Conservation (phyloP, 78 protist species). For the Dictyostelium citrinum region DNA sequence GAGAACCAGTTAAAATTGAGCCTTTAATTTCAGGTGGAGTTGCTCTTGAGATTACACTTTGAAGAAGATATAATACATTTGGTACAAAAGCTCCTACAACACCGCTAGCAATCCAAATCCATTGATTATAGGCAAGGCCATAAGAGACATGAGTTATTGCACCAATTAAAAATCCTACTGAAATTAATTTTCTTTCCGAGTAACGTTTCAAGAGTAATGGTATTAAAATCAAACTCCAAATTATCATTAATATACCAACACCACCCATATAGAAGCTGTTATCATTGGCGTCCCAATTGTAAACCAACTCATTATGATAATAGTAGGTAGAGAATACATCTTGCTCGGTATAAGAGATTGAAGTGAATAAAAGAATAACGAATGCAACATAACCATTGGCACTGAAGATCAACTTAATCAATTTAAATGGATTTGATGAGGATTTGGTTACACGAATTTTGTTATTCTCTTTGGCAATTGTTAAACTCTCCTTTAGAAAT, state of each 20-base stretch:
- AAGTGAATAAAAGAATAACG: background rate
- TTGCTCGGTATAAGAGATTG: background rate
- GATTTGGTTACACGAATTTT: background rate
- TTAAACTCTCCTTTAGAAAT: background rate
- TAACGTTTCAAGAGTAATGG: background rate
- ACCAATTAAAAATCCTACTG: background rate
- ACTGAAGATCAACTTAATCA: background rate
- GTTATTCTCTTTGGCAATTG: background rate
- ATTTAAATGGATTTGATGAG: background rate
- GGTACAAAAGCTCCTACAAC: background rate
- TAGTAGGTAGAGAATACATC: background rate
- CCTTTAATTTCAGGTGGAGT: conserved; percentile 44
- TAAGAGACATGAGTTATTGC: background rate
- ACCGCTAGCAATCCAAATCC: conserved; percentile 2
- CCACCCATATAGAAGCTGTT: background rate
- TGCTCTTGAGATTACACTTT: conserved; percentile 11
- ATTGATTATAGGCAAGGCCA: conserved; percentile 25
- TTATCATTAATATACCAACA: background rate
- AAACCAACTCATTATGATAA: background rate
- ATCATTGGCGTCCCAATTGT: background rate
- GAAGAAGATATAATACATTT: background rate
- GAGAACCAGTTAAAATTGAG: conserved; percentile 13
- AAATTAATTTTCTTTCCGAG: conserved; percentile 30
- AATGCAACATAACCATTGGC: background rate
- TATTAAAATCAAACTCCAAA: background rate